phyloP scores from a whole-genome alignment of 1,284 basidiomycete species.

The Trametes polyzona region DNA sequence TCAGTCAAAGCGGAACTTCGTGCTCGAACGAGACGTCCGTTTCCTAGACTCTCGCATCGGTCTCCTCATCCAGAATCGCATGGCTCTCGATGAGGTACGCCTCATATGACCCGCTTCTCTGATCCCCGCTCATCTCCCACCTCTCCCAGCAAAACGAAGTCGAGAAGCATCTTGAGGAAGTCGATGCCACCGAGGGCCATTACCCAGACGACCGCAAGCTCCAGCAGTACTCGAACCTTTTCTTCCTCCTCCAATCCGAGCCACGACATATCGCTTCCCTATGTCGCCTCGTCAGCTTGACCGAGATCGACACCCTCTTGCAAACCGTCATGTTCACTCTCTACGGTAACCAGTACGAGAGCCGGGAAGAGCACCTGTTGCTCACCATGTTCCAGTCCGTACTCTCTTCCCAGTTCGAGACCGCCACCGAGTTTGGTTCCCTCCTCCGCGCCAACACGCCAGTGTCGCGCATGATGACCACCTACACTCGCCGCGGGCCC shows the following conservation, averaged over 20 bases:
- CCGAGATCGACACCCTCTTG: slow-evolving; percentile 97
- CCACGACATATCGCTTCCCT: slow-evolving; percentile 96
- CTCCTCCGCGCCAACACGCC: slow-evolving; percentile 97
- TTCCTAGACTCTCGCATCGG: slow-evolving; percentile 98
- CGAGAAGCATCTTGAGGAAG: slow-evolving; percentile 92
- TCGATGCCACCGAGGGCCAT: slow-evolving; percentile 86
- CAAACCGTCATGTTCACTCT: slow-evolving; percentile 99
- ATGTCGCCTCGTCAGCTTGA: slow-evolving; percentile 94
- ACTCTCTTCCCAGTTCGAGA: slow-evolving; percentile 97
- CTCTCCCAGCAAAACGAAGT: slow-evolving; percentile 83
- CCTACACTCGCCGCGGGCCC: slow-evolving; percentile 96
- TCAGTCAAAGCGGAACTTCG: slow-evolving; percentile 99
- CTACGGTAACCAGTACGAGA: slow-evolving; percentile 99
- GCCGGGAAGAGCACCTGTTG: slow-evolving; percentile 95
- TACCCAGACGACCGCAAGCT: slow-evolving; percentile 93
- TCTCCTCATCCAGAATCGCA: slow-evolving; percentile 96
- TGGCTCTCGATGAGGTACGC: slow-evolving; percentile 92
- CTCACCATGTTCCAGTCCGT: slow-evolving; percentile 99
- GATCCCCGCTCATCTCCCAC: slow-evolving; percentile 4
- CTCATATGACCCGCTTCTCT: neutral
- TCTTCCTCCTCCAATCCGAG: slow-evolving; percentile 97
- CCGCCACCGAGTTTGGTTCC: slow-evolving; percentile 96
- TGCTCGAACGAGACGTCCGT: slow-evolving; percentile 96
- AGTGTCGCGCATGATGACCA: slow-evolving; percentile 99
- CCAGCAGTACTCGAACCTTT: slow-evolving; percentile 97